Evolutionary conservation across 768 basidiomycete genomes (phyloP).

Genomic region (Austroboletus eburneus): DNA sequence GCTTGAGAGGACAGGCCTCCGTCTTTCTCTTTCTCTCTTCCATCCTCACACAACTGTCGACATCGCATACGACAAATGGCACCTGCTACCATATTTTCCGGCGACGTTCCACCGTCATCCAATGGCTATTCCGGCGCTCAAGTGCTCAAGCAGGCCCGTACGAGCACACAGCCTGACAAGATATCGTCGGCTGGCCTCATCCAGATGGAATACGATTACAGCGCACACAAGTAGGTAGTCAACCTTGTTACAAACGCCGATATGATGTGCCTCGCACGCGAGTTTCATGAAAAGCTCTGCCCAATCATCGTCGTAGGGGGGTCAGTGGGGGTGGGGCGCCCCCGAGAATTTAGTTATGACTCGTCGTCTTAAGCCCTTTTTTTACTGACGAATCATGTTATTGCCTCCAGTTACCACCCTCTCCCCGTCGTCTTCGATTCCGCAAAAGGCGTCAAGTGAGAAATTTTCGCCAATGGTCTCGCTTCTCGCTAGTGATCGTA

Average conservation of each 20-base stretch:
- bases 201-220: slow-evolving; percentile 72
- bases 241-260: neutral
- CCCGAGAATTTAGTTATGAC: no score
- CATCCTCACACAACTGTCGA: neutral
- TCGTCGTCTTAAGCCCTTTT: slow-evolving; percentile 10
- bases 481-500: neutral
- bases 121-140: slow-evolving; percentile 14
- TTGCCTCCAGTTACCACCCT: slow-evolving; percentile 83
- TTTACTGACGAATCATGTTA: slow-evolving; percentile 30
- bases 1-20: no score
- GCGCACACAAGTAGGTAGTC: slow-evolving; percentile 81
- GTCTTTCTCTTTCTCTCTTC: no score
- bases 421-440: slow-evolving; percentile 91
- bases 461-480: slow-evolving; percentile 34
- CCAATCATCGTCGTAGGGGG: slow-evolving; percentile 17
- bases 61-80: slow-evolving; percentile 20
- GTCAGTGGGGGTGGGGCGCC: no score
- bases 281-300: slow-evolving; percentile 10
- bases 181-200: slow-evolving; percentile 70
- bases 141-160: slow-evolving; percentile 15
- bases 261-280: slow-evolving; percentile 19
- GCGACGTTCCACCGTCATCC: neutral
- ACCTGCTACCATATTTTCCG: slow-evolving; percentile 17
- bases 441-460: slow-evolving; percentile 86
- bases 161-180: slow-evolving; percentile 14